Evolutionary conservation across 257 asterid species (phyloP).

Genomic region (Cordia subcordata): DNA sequence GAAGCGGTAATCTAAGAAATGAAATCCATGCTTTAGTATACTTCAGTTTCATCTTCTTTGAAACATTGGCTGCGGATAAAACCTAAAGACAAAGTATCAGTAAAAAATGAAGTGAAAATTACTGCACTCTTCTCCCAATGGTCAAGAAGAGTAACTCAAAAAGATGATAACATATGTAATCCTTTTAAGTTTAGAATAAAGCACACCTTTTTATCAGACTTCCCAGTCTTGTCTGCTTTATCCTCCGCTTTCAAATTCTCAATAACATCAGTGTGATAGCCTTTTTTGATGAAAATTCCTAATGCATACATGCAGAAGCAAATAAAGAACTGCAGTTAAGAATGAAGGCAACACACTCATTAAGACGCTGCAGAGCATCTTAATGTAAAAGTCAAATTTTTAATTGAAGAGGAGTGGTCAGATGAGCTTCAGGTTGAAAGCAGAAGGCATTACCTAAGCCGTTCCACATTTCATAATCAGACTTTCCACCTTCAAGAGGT

Average conservation of each 20-base stretch:
- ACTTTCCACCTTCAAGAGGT: constrained; percentile 34
- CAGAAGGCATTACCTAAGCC: constrained; percentile 42
- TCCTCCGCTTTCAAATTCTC: constrained; percentile 16
- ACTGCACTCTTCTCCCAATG: too few relatives aligned
- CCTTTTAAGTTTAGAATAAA: constrained; percentile 2
- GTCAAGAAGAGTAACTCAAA: not conserved
- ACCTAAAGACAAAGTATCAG: constrained; percentile 35
- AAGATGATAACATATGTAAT: constrained; percentile 2
- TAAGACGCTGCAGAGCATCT: not conserved
- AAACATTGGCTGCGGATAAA: constrained; percentile 36
- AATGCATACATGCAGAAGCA: constrained; percentile 13
- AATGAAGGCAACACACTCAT: not conserved
- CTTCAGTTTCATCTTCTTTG: constrained; percentile 81
- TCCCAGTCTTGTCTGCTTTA: constrained; percentile 19
- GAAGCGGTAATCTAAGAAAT: constrained; percentile 75
- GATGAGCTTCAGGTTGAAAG: constrained; percentile 4
- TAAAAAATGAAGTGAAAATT: too few relatives aligned
- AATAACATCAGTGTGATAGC: constrained; percentile 27
- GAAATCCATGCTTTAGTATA: constrained; percentile 91
- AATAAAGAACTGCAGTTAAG: constrained; percentile 10
- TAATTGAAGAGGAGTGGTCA: not conserved
- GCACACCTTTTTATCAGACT: constrained; percentile 37
- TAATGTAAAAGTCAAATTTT: not conserved
- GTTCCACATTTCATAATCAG: constrained; percentile 58
- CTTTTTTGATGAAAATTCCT: constrained; percentile 49